Evolutionary conservation across 192 early-diverging fungal genomes (phyloP), one percentile per base, ranked within the genome.

Genomic region (Backusella mclennaniae): DNA sequence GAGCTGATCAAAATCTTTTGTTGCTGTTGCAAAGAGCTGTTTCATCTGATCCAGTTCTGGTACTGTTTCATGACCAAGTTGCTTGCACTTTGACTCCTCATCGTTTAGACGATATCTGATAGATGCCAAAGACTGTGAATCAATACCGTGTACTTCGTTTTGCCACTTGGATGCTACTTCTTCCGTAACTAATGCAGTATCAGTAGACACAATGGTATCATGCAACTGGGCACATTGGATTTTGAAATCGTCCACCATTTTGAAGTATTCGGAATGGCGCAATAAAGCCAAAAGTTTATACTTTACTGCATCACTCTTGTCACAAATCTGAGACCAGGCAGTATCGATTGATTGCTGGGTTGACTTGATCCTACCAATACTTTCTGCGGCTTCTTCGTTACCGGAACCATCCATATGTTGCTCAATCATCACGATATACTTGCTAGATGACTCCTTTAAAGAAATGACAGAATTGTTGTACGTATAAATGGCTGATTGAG

Each of bases 401-500:
- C 36, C 66, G 17, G 35, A 35, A 23, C 59, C 69, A 41, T 39
- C 68, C 19, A 19, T 67, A 42, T 74, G 52, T 35, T 80, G 69
- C 39, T 46, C 44, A 19, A 80, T 71, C 29, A 73, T 75, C 2
- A 38, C 63, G 1, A 76, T 21, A 70, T 49, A 59, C 6, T 67
- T 59, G 14, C 17, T 52, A 35, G 69, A 42, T 2, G 75, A 73
- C 23, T 59, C 75, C 36, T 73, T 76, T 19, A 77, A 52, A 41
- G 79, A 76, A 6, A 41, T 67, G 17, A 76, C 67, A n/a, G 72
- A 36, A 21, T 39, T 52, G 2, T 26, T 56, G 33, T 80, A 80
- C 1, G 71, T 42, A 11, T 53, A 46, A 7, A 73, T 72, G 6
- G 75, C 69, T 21, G 74, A 35, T 12, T 80, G 66, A 2, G 75